These are phyloP conservation scores for Diphasiastrum complanatum DNA, from an alignment of 83 land plant species.

Conservation along the genomic window DNA sequence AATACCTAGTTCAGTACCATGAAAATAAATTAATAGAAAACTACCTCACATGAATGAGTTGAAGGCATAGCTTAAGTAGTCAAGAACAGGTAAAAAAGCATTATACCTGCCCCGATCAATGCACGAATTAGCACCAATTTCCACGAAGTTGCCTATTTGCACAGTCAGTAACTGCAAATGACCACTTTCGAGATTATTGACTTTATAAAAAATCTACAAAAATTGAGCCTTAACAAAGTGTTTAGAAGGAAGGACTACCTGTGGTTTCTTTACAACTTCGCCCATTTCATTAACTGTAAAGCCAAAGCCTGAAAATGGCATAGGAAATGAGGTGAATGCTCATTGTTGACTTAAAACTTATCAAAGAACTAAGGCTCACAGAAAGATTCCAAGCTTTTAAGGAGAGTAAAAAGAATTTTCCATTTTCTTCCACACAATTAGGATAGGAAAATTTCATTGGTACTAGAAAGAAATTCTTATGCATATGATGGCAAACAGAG, in stretches of 20 bases:
- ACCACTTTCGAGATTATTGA: neutral
- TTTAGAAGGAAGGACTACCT: constrained; percentile 27
- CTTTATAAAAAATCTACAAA: neutral
- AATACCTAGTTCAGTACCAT: neutral
- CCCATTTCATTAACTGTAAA: constrained; percentile 55
- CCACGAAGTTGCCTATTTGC: constrained; percentile 72
- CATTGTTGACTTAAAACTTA: too few species aligned
- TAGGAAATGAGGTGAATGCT: too few species aligned
- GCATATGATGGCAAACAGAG: too few species aligned
- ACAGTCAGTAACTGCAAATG: constrained; percentile 50
- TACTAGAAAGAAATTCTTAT: too few species aligned
- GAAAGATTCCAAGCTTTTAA: too few species aligned
- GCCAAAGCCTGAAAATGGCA: constrained; percentile 90
- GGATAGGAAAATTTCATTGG: too few species aligned
- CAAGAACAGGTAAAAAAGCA: neutral
- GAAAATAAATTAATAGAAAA: neutral
- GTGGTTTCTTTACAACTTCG: constrained; percentile 70
- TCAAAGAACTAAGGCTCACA: too few species aligned
- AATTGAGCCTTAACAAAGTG: neutral
- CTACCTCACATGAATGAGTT: too few species aligned
- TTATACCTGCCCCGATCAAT: constrained; percentile 88
- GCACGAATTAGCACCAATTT: constrained; percentile 90
- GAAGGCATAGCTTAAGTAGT: neutral
- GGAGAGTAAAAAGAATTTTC: too few species aligned
- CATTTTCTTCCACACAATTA: too few species aligned